Conservation (phyloP, 2,329 filamentous ascomycete genomes). For the Helotiales sp. region DNA sequence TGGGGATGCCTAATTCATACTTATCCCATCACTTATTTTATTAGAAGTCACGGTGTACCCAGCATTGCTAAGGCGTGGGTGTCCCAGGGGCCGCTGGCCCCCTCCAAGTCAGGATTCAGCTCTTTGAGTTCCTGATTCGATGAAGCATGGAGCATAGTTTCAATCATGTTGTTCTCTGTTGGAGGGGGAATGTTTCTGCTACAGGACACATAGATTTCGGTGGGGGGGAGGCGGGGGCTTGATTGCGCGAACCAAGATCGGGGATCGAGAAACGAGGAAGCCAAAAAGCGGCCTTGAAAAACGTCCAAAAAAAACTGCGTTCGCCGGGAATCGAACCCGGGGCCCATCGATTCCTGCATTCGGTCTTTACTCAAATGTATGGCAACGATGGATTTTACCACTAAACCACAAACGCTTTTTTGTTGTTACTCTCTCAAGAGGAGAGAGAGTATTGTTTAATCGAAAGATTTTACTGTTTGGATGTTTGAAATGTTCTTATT, state of each 20-base stretch:
- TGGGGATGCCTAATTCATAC: background rate
- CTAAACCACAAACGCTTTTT: constrained; percentile 19
- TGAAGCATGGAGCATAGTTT: background rate
- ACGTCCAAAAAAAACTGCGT: background rate
- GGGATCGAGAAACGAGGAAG: background rate
- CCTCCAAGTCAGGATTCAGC: background rate
- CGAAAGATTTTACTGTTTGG: too few relatives aligned
- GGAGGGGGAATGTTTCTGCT: too few relatives aligned
- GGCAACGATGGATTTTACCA: constrained; percentile 36
- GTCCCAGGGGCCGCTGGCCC: background rate
- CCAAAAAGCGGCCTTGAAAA: background rate
- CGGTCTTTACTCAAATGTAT: background rate
- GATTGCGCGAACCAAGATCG: background rate
- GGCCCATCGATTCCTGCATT: constrained; percentile 1
- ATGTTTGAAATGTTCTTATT: background rate
- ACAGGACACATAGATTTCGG: background rate
- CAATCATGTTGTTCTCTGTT: too few relatives aligned
- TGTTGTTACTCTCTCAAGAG: too few relatives aligned
- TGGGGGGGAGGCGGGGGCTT: background rate
- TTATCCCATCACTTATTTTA: background rate
- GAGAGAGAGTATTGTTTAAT: too few relatives aligned
- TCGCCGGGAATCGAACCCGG: too few relatives aligned
- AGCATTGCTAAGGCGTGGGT: background rate
- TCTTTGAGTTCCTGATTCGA: background rate
- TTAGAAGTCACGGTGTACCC: background rate